phyloP scores from a whole-genome alignment of 2,329 filamentous ascomycete species.

The Chrysoporthe cubensis region DNA sequence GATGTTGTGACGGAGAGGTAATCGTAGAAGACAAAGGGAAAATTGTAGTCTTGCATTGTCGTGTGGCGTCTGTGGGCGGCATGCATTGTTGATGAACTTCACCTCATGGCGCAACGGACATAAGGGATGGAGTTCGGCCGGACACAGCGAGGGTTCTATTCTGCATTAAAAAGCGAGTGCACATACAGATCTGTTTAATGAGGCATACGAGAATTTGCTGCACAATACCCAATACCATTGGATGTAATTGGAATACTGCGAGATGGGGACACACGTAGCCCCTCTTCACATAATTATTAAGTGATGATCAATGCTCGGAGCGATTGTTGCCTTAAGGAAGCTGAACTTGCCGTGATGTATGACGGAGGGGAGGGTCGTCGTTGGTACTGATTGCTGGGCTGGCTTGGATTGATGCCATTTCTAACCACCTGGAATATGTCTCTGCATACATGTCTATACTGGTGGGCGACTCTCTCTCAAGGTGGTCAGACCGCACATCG shows the following conservation, averaged over 20 bases:
- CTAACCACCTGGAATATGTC: neutral
- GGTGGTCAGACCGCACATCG: neutral
- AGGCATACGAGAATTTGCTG: slow-evolving; percentile 22
- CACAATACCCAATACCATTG: slow-evolving; percentile 14
- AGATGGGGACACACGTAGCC: neutral
- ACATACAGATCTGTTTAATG: slow-evolving; percentile 12
- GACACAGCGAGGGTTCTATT: slow-evolving; percentile 24
- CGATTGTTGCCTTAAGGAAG: neutral
- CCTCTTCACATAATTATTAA: too few species aligned
- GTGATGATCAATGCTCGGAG: neutral
- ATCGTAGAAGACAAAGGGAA: slow-evolving; percentile 8
- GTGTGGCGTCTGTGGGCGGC: slow-evolving; percentile 1
- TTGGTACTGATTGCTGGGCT: neutral
- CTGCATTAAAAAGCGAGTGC: slow-evolving; percentile 20
- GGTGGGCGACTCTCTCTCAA: neutral
- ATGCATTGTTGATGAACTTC: neutral
- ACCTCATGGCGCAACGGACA: neutral
- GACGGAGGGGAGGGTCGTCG: neutral
- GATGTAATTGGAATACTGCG: neutral
- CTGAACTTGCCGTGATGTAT: neutral
- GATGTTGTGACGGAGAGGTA: slow-evolving; percentile 52
- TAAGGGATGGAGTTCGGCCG: neutral
- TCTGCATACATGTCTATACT: neutral
- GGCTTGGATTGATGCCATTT: neutral
- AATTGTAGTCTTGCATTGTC: slow-evolving; percentile 11